These are phyloP conservation scores for Rhizophora mangle DNA, from an alignment of 345 rosid genomes.

Conservation along the genomic window DNA sequence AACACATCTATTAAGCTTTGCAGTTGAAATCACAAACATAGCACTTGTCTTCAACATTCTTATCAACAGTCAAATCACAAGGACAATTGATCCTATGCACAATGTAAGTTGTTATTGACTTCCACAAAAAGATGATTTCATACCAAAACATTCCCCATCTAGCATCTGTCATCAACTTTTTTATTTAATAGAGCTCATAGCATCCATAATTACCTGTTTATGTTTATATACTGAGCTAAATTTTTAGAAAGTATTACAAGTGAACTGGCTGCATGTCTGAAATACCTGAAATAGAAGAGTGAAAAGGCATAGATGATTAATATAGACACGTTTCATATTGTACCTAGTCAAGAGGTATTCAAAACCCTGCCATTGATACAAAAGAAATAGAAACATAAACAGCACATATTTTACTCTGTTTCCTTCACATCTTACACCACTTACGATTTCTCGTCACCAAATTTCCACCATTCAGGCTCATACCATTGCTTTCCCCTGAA, in stretches of 20 bases:
- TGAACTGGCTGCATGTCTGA: slow-evolving; percentile 79
- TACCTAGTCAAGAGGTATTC: background rate
- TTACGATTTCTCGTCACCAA: slow-evolving; percentile 92
- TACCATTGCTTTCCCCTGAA: slow-evolving; percentile 88
- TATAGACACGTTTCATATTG: background rate
- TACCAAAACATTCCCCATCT: no score
- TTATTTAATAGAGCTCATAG: background rate
- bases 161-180: background rate
- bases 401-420: background rate
- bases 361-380: background rate
- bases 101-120: background rate
- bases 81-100: no score
- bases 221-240: slow-evolving; percentile 69
- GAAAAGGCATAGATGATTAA: slow-evolving; percentile 3
- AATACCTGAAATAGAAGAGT: slow-evolving; percentile 53
- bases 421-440: slow-evolving; percentile 32
- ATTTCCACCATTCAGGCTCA: slow-evolving; percentile 99
- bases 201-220: slow-evolving; percentile 68
- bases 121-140: background rate
- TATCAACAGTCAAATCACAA: background rate
- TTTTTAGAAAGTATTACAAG: slow-evolving; percentile 74
- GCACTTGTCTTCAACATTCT: background rate
- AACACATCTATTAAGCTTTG: background rate
- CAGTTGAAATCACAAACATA: background rate
- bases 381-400: background rate